Evolutionary conservation across 257 asterid genomes (phyloP), one percentile per base, ranked within the genome.

Genomic region (Thymus quinquecostatus): DNA sequence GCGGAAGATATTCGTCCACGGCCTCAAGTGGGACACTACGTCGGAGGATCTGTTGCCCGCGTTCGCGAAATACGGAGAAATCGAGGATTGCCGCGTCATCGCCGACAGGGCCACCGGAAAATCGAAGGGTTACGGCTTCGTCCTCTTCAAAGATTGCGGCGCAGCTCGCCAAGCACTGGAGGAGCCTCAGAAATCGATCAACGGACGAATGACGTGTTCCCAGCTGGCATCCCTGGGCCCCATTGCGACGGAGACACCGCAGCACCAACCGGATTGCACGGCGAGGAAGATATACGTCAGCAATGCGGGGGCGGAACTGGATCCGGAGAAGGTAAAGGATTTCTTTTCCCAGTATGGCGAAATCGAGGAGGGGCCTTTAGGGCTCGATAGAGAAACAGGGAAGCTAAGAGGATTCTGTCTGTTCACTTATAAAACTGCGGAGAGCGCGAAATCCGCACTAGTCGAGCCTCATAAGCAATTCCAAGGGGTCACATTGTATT

Each of bases 321-420:
- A 70, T 59, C 75, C 75, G 40, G 58, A 32, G 68, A 59, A 59
- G 28, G 8, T 70, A 68, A 45, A 58, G 13, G 29, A 10, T 45
- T 70, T 70, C 38, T 59, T 70, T 34, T 70, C 75, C 5, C 45
- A 58, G 38, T 70, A 14, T 21, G 75, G 75, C 59, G 75, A 70
- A 48, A 70, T 70, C 32, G 75, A 70, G 75, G 75, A 70, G 32
- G 75, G 75, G 51, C 75, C 75, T 10, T 32, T 59, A 28, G 75
- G 75, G 68, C 75, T 70, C 1, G 75, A 70, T 51, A 59, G n/a
- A 33, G 60, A 45, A 67, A 58, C 75, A 0, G 75, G 75, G n/a
- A 70, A 47, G 13, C 68, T 67, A 2, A 70, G 21, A n/a, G 75
- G 75, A 9, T 70, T 59, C 47, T 70, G 75, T 27, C 10, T 70